Percentiles rank a stretch among this genome's conserved stretches.
Conservation (phyloP, 768 basidiomycete species). For the Xerocomus brunneocitrinus region DNA sequence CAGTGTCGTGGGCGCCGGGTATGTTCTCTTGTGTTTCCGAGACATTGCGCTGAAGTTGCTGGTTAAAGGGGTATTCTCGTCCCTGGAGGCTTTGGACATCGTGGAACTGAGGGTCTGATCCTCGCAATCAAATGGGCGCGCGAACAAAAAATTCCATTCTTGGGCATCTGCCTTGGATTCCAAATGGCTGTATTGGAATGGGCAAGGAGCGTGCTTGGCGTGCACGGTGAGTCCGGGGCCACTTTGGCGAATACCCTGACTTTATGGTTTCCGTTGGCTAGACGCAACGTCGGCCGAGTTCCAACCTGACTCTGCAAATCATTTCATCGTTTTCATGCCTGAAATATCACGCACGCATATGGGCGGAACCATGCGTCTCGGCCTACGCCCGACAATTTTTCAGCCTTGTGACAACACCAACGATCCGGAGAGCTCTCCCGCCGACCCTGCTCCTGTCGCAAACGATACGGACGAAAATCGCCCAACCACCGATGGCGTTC, state of each 20-base stretch:
- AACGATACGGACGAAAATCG: conserved; percentile 3
- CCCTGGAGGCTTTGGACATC: conserved; percentile 90
- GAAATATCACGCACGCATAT: conserved; percentile 97
- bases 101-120: conserved; percentile 97
- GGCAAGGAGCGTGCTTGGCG: conserved; percentile 77
- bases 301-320: conserved; percentile 51
- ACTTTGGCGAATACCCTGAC: not conserved
- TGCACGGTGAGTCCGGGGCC: conserved; percentile 46
- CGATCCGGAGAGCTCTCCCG: conserved; percentile 12
- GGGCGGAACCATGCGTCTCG: conserved; percentile 99
- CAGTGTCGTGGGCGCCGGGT: conserved; percentile 86
- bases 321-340: conserved; percentile 95
- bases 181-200: conserved; percentile 96
- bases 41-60: conserved; percentile 9
- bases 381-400: conserved; percentile 93
- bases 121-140: conserved; percentile 96
- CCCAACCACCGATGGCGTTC: conserved; percentile 6
- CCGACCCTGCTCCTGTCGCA: conserved; percentile 3
- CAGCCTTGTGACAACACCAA: conserved; percentile 36
- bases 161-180: conserved; percentile 97
- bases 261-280: conserved; percentile 26
- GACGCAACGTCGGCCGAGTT: conserved; percentile 90
- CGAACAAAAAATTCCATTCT: conserved; percentile 90
- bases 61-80: conserved; percentile 83
- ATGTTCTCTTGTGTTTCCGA: conserved; percentile 23